These are phyloP conservation scores for Didymella exigua DNA, from an alignment of 2,329 filamentous ascomycete species.

Conservation along the genomic window DNA sequence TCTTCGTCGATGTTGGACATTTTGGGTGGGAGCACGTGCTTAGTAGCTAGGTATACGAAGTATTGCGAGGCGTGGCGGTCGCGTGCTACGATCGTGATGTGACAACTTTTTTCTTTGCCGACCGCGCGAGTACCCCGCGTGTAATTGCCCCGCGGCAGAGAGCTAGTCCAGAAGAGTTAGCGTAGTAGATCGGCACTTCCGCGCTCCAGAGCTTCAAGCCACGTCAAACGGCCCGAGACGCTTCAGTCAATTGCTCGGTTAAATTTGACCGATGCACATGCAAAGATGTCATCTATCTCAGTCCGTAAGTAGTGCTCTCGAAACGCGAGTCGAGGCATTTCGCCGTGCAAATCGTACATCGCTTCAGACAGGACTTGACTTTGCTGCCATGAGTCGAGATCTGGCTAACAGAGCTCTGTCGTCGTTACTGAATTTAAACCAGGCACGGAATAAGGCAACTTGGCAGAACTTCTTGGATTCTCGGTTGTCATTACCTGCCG, in stretches of 20 bases:
- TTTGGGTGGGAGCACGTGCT: conserved; percentile 2
- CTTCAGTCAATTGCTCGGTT: neutral
- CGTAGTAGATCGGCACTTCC: conserved; percentile 1
- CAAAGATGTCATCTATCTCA: neutral
- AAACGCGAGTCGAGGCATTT: neutral
- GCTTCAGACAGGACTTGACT: neutral
- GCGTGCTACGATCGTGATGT: conserved; percentile 11
- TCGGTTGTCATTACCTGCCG: neutral
- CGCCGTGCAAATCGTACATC: neutral
- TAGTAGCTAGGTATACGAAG: neutral
- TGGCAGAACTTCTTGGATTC: neutral
- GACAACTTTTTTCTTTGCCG: conserved; percentile 13
- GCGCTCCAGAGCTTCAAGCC: neutral
- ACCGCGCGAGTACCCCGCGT: too few species aligned
- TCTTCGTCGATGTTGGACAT: conserved; percentile 61
- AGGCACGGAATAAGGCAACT: neutral
- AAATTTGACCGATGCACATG: neutral
- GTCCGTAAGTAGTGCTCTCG: neutral
- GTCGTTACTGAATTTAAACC: neutral
- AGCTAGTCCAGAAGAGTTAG: neutral
- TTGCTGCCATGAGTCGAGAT: neutral
- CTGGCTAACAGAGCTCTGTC: neutral
- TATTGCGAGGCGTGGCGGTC: neutral
- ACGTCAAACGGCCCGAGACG: neutral
- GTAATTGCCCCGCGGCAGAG: neutral